A percentile compares a stretch with the other conserved stretches of the same genome.
Evolutionary conservation across 441 rosid genomes (phyloP).

Genomic region (Sinapis alba): DNA sequence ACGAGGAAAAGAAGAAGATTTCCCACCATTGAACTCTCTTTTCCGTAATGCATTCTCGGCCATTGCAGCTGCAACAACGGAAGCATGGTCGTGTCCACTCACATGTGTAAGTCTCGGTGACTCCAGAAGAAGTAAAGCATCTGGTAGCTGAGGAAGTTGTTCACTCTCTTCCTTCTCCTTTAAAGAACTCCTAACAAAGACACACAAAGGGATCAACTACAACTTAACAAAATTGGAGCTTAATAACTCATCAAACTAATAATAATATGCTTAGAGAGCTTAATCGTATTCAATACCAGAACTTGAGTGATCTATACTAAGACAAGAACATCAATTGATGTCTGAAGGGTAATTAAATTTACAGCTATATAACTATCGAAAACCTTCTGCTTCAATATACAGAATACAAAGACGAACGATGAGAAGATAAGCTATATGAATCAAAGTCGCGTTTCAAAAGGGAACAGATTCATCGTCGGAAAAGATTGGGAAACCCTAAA

Average conservation of each 20-base stretch:
- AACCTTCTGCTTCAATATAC: not conserved
- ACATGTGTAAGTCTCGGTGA: constrained; percentile 42
- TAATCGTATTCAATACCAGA: constrained; percentile 1
- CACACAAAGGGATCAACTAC: not conserved
- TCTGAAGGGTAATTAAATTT: too few relatives aligned
- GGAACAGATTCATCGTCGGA: constrained; percentile 15
- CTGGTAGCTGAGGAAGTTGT: constrained; percentile 62
- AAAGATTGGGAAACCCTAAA: constrained; percentile 15
- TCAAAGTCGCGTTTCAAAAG: not conserved
- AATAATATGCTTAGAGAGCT: not conserved
- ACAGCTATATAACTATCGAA: not conserved
- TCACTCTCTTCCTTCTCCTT: constrained; percentile 30
- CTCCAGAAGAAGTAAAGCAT: constrained; percentile 75
- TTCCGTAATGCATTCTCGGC: constrained; percentile 71
- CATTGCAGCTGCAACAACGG: constrained; percentile 76
- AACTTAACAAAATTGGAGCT: not conserved
- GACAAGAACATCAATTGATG: too few relatives aligned
- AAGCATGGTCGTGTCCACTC: constrained; percentile 61
- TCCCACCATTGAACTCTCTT: constrained; percentile 53
- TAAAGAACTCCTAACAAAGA: constrained; percentile 39
- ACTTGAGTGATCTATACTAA: not conserved
- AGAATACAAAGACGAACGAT: not conserved
- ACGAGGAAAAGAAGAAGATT: constrained; percentile 49
- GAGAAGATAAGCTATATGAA: constrained; percentile 5
- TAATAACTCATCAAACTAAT: not conserved